Base-by-base conservation (phyloP, 2,329 filamentous ascomycete genomes). In the Curvularia eragrostidis region DNA sequence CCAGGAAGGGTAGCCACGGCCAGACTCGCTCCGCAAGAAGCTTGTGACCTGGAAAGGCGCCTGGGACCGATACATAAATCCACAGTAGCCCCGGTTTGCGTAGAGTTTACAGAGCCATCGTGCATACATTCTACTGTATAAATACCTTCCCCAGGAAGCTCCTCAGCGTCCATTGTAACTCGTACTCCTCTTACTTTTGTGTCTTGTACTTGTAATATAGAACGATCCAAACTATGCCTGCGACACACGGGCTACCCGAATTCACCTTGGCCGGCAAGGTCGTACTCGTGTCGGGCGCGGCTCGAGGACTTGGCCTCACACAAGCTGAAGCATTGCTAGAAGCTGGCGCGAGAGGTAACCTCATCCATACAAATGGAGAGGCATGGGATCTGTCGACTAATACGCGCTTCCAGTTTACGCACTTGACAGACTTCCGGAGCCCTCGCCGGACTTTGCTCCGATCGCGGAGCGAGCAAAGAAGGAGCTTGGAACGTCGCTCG, bases 191-290 rank as follows among this genome's bases (percentile, higher is more conserved):
- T 7, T 12, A 19, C 21, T 32, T 21, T 43, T 19, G 48, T 24
- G 8, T 30, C 18, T 18, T 36, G 24, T 18, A 23, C 12, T 34
- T 19, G 7, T 39, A 18, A 38, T 15, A 19, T 12, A 19, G 13
- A 54, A 36, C 21, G 41, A 54, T 48, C n/a, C 43, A 39, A 44
- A 34, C 38, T 13, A 70, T 70, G 67, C 53, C 64, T 8, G 39
- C 57, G n/a, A 53, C 61, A 18, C 59, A 58, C 38, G 66, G 67
- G 24, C 78, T 93, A 49, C 87, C 89, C 43, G 91, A 95, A 71
- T 95, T 95, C 80, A 88, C 84, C 69, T 83, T 96, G 62, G 83
- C 85, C 62, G 85, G 86, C 77, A 92, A 87, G 75, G 83, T 90
- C 1, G 85, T 91, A 46, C 74, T 90, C 28, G 87, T 93, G 3